Conservation (phyloP, 139 green algal genomes). For the Haematococcus lacustris region DNA sequence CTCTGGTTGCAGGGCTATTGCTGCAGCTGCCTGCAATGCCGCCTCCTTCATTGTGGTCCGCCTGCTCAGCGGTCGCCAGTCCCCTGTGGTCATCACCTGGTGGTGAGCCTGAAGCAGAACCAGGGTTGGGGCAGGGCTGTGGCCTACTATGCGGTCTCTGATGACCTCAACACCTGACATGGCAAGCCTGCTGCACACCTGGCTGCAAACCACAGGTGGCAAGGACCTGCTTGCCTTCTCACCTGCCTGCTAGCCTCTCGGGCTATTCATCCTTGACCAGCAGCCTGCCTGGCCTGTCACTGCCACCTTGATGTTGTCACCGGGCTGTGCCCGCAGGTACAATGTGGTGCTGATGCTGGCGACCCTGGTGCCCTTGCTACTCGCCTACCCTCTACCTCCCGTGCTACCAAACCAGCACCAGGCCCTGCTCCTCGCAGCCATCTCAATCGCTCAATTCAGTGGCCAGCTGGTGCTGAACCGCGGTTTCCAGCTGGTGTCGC, state of each 20-base stretch:
- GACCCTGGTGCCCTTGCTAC: constrained; percentile 3
- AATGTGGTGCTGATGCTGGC: constrained; percentile 4
- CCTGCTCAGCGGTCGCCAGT: constrained; percentile 4
- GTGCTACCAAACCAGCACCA: constrained; percentile 9
- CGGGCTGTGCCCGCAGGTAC: neutral
- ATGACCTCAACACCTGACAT: neutral
- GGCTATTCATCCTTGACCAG: neutral
- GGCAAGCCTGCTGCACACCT: neutral
- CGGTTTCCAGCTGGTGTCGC: constrained; percentile 49
- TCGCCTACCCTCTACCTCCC: constrained; percentile 12
- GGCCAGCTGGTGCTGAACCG: constrained; percentile 49
- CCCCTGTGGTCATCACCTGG: constrained; percentile 19
- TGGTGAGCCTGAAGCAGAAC: no score
- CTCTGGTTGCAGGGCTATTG: neutral
- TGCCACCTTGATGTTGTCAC: neutral
- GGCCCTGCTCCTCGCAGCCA: constrained; percentile 13
- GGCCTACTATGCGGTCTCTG: neutral
- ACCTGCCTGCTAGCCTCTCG: neutral
- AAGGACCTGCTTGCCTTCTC: neutral
- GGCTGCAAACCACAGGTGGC: neutral
- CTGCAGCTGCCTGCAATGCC: constrained; percentile 10
- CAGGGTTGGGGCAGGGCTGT: neutral
- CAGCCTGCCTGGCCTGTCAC: neutral
- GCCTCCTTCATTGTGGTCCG: constrained; percentile 5
- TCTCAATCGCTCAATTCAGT: constrained; percentile 24